Evolutionary conservation across 352 stramenopile genomes (phyloP).

Genomic region (Globisporangium paddicum): DNA sequence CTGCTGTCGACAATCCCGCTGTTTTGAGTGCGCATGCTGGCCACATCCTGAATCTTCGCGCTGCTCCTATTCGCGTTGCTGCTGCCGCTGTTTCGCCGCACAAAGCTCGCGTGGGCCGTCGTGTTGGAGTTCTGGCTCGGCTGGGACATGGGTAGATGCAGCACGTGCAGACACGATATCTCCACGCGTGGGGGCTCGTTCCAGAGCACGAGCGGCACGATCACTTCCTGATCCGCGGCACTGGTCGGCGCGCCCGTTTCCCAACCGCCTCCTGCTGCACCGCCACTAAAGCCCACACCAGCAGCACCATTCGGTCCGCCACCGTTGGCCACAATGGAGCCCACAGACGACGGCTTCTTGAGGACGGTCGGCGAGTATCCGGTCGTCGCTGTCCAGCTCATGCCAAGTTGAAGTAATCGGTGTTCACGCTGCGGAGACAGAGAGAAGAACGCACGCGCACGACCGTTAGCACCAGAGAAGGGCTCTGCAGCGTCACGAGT

Average conservation of each 20-base stretch:
- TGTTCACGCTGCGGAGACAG: background rate
- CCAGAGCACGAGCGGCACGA: conserved; percentile 73
- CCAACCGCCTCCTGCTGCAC: background rate
- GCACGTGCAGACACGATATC: conserved; percentile 54
- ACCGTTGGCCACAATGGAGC: conserved; percentile 1
- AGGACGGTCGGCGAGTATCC: conserved; percentile 20
- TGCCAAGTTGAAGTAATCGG: conserved; percentile 15
- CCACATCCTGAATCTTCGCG: background rate
- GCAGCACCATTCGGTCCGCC: background rate
- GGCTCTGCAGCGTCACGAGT: background rate
- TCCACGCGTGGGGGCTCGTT: conserved; percentile 43
- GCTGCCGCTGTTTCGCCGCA: conserved; percentile 9
- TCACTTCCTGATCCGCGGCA: conserved; percentile 26
- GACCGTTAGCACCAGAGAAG: background rate
- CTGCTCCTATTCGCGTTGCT: background rate
- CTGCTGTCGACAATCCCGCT: background rate
- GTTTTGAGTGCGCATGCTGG: background rate
- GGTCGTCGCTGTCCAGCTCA: conserved; percentile 23
- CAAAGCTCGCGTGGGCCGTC: conserved; percentile 25
- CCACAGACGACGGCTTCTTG: conserved; percentile 17
- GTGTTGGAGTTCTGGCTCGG: conserved; percentile 65
- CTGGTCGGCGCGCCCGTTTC: background rate
- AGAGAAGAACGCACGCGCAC: background rate
- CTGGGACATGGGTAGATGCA: conserved; percentile 56
- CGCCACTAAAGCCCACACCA: background rate